Evolutionary conservation across 305 asterid species (phyloP).

Genomic region (Fraxinus dipetala): DNA sequence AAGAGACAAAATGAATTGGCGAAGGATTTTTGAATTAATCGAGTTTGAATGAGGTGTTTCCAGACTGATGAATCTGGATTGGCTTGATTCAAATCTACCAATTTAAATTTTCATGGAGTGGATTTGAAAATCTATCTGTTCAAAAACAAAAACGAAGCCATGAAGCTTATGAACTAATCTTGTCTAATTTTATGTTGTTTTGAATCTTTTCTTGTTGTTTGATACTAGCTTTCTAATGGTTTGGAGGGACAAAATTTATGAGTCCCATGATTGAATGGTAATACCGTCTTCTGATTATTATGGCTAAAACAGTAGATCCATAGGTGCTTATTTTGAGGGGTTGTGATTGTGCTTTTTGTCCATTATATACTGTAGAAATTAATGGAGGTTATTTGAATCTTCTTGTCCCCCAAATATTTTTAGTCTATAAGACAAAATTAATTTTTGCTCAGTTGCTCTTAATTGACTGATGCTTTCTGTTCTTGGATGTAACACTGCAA

Average conservation of each 20-base stretch:
- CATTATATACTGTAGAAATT: neutral
- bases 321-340: neutral
- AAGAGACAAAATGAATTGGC: neutral
- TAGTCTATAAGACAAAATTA: neutral
- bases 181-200: neutral
- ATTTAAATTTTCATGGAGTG: neutral
- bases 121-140: neutral
- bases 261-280: neutral
- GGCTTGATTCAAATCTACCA: neutral
- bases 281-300: neutral
- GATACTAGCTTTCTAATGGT: neutral
- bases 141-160: neutral
- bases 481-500: neutral
- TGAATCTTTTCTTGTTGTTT: neutral
- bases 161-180: neutral
- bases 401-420: neutral
- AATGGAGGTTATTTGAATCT: neutral
- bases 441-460: neutral
- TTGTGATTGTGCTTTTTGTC: neutral
- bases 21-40: neutral
- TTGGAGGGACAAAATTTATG: neutral
- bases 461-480: neutral
- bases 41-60: neutral
- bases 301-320: neutral
- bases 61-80: neutral